Evolutionary conservation across 1,284 basidiomycete species (phyloP).

Genomic region (Grifola frondosa): DNA sequence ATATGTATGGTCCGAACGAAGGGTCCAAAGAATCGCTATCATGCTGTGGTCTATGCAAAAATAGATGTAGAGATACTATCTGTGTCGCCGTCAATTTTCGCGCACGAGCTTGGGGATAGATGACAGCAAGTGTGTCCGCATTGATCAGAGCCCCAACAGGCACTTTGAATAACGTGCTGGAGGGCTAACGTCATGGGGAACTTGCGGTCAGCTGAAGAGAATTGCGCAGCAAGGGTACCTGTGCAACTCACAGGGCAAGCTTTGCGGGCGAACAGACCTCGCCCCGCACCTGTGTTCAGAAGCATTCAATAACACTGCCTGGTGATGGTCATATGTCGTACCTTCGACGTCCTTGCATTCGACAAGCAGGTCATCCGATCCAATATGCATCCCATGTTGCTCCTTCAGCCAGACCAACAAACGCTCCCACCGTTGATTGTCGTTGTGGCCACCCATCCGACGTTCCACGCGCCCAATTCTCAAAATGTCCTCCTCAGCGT

Average conservation of each 20-base stretch:
- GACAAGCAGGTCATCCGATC: conserved; percentile 38
- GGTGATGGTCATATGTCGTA: conserved; percentile 5
- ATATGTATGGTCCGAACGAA: conserved; percentile 75
- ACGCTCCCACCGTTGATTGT: conserved; percentile 45
- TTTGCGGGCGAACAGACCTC: conserved; percentile 63
- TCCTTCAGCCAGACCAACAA: conserved; percentile 56
- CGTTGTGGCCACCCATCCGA: conserved; percentile 10
- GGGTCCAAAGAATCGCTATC: conserved; percentile 48
- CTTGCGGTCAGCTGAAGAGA: no score
- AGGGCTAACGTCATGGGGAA: conserved; percentile 49
- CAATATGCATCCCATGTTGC: conserved; percentile 49
- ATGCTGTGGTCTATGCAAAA: conserved; percentile 34
- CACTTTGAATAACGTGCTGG: conserved; percentile 60
- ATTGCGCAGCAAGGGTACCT: background rate
- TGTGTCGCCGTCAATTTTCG: conserved; percentile 53
- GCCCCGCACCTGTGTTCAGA: conserved; percentile 54
- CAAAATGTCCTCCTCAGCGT: background rate
- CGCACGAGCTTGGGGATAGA: conserved; percentile 43
- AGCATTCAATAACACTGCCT: background rate
- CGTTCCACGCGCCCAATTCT: background rate
- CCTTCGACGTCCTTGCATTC: conserved; percentile 40
- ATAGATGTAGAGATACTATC: conserved; percentile 49
- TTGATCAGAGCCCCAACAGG: conserved; percentile 74
- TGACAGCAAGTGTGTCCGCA: conserved; percentile 54
- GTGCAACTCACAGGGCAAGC: conserved; percentile 42